Evolutionary conservation across 805 yeast species (phyloP), one percentile per base, ranked within the genome.

Genomic region (Ogataea thermomethanolica): DNA sequence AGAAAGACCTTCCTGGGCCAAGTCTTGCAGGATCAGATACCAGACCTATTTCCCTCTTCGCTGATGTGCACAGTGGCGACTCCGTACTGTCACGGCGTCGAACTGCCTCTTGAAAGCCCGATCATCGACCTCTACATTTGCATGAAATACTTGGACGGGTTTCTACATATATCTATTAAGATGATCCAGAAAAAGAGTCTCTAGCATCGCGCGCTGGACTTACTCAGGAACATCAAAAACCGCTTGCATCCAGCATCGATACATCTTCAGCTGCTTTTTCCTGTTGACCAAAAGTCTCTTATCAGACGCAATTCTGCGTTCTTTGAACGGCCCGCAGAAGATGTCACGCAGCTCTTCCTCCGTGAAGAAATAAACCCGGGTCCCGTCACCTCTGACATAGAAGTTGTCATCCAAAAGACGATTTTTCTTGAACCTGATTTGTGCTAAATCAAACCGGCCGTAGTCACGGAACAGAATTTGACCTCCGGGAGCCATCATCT

Each of bases 321-420:
- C 91, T n/a, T 56, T 61, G 55, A 91, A 88, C n/a, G 53, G 53
- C 20, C 57, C 58, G 11, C 80, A 73, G 59, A 91, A 93, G 3
- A 91, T 84, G 32, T 74, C 67, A 46, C 85, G 70, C 43, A 91
- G 64, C 64, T 93, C 96, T 44, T 91, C 95, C 59, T 91, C 98
- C 2, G 96, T 87, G 68, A 93, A 93, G 67, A 93, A 93, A 61
- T 93, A 93, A 9, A 93, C 99, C 52, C 99, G 73, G 0, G 99
- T 93, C 34, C 99, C 99, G 60, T 93, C 99, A 27, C 99, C 99
- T 56, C 99, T 78, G 27, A 90, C 88, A 63, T 93, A 93, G 58
- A 93, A 93, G 62, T 93, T 90, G 41, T 91, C 97, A 39, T 87
- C 96, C 40, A 93, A 62, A 21, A 87, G 64, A 53, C 98, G 76